A percentile compares a stretch with the other conserved stretches of the same genome.
phyloP scores from a whole-genome alignment of 2,329 filamentous ascomycete genomes.

The Pseudogymnoascus sp. region DNA sequence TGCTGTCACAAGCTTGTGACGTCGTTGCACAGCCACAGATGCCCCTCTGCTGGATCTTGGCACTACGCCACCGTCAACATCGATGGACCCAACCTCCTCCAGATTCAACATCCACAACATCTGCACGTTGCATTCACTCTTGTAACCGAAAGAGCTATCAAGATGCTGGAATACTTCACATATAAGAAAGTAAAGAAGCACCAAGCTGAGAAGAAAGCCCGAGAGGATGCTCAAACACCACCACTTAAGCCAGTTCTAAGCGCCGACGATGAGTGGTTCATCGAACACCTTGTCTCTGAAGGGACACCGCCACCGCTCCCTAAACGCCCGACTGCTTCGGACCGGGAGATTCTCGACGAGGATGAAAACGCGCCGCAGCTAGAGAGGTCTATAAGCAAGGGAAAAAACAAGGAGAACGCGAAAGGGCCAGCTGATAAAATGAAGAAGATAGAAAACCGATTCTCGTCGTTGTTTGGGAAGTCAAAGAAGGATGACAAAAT shows the following conservation, averaged over 20 bases:
- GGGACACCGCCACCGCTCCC: conserved; percentile 46
- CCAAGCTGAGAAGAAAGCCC: conserved; percentile 38
- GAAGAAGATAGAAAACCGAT: conserved; percentile 31
- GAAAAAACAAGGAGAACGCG: conserved; percentile 28
- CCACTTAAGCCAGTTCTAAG: conserved; percentile 38
- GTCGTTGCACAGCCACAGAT: conserved; percentile 1
- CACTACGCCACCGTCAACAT: neutral
- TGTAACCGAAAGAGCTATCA: conserved; percentile 6
- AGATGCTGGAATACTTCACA: conserved; percentile 55
- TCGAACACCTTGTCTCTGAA: conserved; percentile 44
- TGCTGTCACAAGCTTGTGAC: conserved; percentile 3
- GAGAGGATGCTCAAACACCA: conserved; percentile 11
- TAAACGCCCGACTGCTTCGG: conserved; percentile 16
- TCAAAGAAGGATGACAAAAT: conserved; percentile 30
- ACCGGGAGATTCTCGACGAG: conserved; percentile 14
- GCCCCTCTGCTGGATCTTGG: neutral
- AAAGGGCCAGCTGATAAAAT: conserved; percentile 23
- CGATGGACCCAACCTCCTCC: neutral
- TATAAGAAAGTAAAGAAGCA: conserved; percentile 56
- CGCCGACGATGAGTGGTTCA: conserved; percentile 49
- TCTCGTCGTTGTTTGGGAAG: conserved; percentile 32
- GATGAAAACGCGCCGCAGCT: conserved; percentile 12
- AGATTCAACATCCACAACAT: neutral
- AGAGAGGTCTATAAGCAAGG: conserved; percentile 14
- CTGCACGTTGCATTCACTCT: neutral